Base-by-base conservation (phyloP, 2,329 filamentous ascomycete genomes). In the Neopestalotiopsis sp. region DNA sequence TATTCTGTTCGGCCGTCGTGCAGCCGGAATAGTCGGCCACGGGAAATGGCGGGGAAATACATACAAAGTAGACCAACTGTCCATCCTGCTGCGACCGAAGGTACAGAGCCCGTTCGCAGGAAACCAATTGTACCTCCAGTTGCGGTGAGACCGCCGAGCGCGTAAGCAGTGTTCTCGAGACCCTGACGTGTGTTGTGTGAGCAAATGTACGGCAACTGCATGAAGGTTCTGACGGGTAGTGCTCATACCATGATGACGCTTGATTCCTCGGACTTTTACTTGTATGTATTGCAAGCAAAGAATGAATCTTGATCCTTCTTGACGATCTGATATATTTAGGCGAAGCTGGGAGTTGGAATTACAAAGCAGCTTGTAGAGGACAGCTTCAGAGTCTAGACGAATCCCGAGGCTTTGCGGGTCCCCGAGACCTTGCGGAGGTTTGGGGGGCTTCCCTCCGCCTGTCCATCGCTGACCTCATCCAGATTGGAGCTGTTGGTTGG, bases 81-180 rank as follows among this genome's bases (percentile, higher is more conserved):
- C 73, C 94, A 85, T 66, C 96, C 96, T 14, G 96, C 96, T 13
- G 89, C 90, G 74, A 98, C 87, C 13, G 94, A 97, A 49, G 95
- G 95, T 64, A 97, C 80, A 30, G 95, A 98, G 69, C 94, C 89
- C 0, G 95, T 96, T 79, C 91, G 91, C 59, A 91, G 85, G 82
- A 94, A 99, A 78, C 96, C 96, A 78, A 93, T 92, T 70, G 93
- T 91, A 72, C 96, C 96, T 75, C 96, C 96, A 68, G 92, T 87
- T 65, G 95, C 94, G 69, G 95, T 98, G 69, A 98, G 86, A 72
- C 90, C 86, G 70, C 92, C 93, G 76, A 98, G 90, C 76, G 93
- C 79, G 80, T 91, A 93, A 72, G 95, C 94, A 77, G 94, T 90
- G 76, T 83, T 86, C 74, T 86, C 82, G 72, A 86, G 81, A 75